Conservation (phyloP, 495 filamentous ascomycete genomes). For the Lepidopterella palustris region DNA sequence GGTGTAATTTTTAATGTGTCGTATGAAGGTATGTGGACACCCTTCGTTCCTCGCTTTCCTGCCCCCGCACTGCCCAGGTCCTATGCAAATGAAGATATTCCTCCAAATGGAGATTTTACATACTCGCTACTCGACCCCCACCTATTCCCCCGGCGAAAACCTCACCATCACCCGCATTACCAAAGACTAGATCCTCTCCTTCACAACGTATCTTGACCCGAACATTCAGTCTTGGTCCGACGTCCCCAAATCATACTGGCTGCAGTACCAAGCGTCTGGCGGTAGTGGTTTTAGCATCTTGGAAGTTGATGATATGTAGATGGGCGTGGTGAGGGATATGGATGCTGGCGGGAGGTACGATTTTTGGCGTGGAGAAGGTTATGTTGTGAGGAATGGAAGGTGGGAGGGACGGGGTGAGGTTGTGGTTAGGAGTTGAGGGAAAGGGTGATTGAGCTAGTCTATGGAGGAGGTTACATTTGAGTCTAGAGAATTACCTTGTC, state of each 20-base stretch:
- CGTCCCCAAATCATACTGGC: conserved; percentile 20
- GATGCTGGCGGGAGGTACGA: conserved; percentile 24
- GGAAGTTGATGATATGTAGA: conserved; percentile 3
- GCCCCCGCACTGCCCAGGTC: no score
- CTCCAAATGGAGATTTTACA: background rate
- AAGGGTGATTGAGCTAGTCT: no score
- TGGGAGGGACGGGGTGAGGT: no score
- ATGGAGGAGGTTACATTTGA: no score
- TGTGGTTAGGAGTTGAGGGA: no score
- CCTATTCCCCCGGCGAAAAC: conserved; percentile 8
- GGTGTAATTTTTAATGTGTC: background rate
- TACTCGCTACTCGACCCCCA: background rate
- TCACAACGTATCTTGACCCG: conserved; percentile 35
- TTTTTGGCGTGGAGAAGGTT: conserved; percentile 25
- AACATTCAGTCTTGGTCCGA: conserved; percentile 15
- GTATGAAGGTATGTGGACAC: background rate
- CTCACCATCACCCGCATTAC: conserved; percentile 55
- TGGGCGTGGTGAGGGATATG: conserved; percentile 13
- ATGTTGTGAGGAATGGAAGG: conserved; percentile 22
- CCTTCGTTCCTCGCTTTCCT: no score
- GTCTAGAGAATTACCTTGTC: no score
- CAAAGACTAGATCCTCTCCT: conserved; percentile 57
- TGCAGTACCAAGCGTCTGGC: conserved; percentile 11
- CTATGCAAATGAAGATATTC: no score
- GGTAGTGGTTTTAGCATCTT: conserved; percentile 7